Conservation (phyloP, 2,329 filamentous ascomycete species). For the Talaromyces sp. region DNA sequence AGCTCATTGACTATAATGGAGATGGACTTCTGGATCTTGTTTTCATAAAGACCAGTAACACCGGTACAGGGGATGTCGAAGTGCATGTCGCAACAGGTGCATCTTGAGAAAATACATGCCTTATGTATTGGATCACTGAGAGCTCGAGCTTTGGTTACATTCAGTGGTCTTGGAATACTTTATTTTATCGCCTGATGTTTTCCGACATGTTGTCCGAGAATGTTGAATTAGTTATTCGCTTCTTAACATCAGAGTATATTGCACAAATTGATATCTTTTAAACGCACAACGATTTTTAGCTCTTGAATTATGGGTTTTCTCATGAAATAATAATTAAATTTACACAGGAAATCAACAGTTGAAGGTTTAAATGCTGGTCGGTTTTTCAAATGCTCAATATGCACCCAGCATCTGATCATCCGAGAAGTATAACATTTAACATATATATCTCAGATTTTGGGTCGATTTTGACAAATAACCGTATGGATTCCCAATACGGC, state of each 20-base stretch:
- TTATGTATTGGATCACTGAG: background rate
- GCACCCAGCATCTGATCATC: too few species aligned
- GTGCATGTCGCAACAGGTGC: conserved; percentile 12
- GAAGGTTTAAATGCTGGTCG: too few species aligned
- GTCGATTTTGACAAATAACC: too few species aligned
- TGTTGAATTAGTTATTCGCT: background rate
- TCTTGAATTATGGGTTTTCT: too few species aligned
- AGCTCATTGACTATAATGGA: conserved; percentile 12
- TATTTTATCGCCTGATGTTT: background rate
- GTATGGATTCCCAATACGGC: background rate
- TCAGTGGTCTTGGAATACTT: background rate
- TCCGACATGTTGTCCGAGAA: background rate
- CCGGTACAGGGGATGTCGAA: conserved; percentile 11
- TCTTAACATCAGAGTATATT: background rate
- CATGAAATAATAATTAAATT: too few species aligned
- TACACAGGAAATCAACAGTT: too few species aligned
- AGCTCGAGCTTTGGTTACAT: background rate
- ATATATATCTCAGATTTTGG: too few species aligned
- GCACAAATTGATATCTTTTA: background rate
- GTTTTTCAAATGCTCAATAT: too few species aligned
- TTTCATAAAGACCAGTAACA: conserved; percentile 14
- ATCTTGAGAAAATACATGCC: background rate
- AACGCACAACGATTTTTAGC: background rate
- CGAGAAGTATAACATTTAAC: too few species aligned
- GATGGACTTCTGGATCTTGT: conserved; percentile 11